Evolutionary conservation across 2,329 filamentous ascomycete species (phyloP).

Genomic region (Biscogniauxia sp.): DNA sequence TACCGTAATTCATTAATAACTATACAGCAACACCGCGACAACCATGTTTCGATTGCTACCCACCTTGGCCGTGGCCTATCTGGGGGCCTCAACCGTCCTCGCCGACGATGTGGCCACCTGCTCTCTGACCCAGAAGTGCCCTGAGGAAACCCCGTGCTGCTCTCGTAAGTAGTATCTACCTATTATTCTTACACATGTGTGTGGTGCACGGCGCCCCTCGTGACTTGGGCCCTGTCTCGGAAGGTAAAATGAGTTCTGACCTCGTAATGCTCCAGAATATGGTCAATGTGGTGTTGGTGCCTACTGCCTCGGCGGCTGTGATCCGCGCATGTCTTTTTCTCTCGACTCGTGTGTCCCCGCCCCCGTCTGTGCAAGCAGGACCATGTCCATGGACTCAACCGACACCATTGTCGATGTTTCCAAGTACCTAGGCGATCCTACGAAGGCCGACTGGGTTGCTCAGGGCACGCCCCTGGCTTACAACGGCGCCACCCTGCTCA

Average conservation of each 20-base stretch:
- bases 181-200: no score
- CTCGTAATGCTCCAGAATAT: conserved; percentile 62
- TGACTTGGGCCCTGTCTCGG: background rate
- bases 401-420: conserved; percentile 68
- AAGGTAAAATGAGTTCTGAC: conserved; percentile 7
- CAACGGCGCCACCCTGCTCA: conserved; percentile 73
- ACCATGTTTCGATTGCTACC: conserved; percentile 32
- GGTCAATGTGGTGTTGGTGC: conserved; percentile 90
- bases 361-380: conserved; percentile 74
- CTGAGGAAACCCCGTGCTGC: conserved; percentile 71
- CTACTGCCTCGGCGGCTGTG: conserved; percentile 94
- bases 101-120: conserved; percentile 40
- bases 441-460: conserved; percentile 81
- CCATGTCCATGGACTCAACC: conserved; percentile 70
- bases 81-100: conserved; percentile 38
- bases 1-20: conserved; percentile 20
- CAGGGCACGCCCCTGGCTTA: conserved; percentile 72
- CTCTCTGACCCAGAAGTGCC: conserved; percentile 59
- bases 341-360: conserved; percentile 83
- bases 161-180: conserved; percentile 58
- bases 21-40: conserved; percentile 3
- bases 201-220: background rate
- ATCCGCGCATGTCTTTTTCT: conserved; percentile 78
- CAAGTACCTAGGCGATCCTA: conserved; percentile 83
- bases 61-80: conserved; percentile 37